Percentiles rank a stretch among this genome's conserved stretches.
These are phyloP conservation scores for Ophiostoma sp. DNA, from an alignment of 2,329 filamentous ascomycete species.

Conservation along the genomic window DNA sequence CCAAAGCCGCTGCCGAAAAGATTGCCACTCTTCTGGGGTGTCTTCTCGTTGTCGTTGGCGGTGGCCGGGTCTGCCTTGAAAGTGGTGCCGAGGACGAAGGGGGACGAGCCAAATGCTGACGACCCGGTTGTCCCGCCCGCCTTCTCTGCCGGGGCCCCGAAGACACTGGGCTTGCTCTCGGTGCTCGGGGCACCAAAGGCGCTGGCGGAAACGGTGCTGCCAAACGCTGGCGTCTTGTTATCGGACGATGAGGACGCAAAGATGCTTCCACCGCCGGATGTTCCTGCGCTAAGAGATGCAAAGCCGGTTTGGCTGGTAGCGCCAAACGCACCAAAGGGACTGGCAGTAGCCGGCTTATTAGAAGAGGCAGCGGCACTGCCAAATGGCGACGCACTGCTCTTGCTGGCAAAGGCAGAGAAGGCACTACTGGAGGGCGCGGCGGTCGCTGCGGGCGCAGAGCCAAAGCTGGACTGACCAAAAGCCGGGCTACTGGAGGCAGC, in stretches of 20 bases:
- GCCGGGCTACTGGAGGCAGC: conserved; percentile 40
- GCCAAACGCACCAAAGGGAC: conserved; percentile 32
- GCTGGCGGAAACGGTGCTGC: conserved; percentile 27
- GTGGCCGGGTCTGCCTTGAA: conserved; percentile 65
- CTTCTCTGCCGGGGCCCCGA: conserved; percentile 44
- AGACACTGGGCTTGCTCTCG: conserved; percentile 42
- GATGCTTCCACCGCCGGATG: conserved; percentile 39
- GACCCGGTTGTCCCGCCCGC: conserved; percentile 41
- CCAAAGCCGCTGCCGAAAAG: conserved; percentile 65
- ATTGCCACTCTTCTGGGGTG: conserved; percentile 34
- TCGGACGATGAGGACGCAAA: conserved; percentile 39
- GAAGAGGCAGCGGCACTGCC: conserved; percentile 35
- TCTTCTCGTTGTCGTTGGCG: conserved; percentile 59
- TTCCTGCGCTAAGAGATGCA: conserved; percentile 46
- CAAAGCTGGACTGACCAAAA: conserved; percentile 58
- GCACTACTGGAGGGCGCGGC: conserved; percentile 32
- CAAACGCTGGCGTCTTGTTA: conserved; percentile 39
- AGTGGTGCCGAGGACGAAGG: conserved; percentile 67
- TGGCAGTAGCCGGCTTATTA: conserved; percentile 9
- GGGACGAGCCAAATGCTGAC: conserved; percentile 49
- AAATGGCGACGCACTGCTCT: conserved; percentile 27
- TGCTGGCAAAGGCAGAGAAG: conserved; percentile 33
- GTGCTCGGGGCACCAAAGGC: conserved; percentile 32
- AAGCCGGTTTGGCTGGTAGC: conserved; percentile 48
- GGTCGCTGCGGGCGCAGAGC: conserved; percentile 39